Conservation (phyloP, 257 asterid genomes). For the Solanum ossicruentum region DNA sequence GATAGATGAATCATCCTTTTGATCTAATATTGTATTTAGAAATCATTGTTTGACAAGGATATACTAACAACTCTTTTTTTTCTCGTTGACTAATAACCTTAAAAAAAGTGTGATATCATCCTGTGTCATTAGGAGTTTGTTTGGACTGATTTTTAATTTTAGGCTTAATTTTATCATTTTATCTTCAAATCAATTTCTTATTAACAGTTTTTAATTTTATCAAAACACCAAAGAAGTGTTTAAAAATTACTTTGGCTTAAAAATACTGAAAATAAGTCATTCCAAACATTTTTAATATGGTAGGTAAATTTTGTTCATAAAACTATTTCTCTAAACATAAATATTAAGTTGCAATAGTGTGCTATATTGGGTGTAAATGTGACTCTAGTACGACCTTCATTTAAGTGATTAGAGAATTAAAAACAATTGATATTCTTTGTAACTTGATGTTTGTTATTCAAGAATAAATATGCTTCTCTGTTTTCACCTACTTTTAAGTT, state of each 20-base stretch:
- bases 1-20: neutral
- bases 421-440: neutral
- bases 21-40: neutral
- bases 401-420: neutral
- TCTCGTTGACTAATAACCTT: neutral
- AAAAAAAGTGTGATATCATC: neutral
- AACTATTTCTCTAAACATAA: neutral
- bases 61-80: neutral
- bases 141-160: no score
- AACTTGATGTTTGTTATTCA: neutral
- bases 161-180: neutral
- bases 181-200: neutral
- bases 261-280: neutral
- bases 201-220: neutral
- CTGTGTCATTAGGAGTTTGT: neutral
- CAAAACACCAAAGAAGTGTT: neutral
- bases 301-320: neutral
- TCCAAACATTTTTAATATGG: neutral
- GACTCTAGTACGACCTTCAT: neutral
- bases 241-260: neutral
- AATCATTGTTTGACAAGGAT: neutral
- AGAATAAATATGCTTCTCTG: neutral
- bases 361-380: neutral
- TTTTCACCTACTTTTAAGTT: neutral
- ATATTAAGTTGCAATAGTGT: neutral